Evolutionary conservation across 768 basidiomycete genomes (phyloP).

Genomic region (Boletus bicolor): DNA sequence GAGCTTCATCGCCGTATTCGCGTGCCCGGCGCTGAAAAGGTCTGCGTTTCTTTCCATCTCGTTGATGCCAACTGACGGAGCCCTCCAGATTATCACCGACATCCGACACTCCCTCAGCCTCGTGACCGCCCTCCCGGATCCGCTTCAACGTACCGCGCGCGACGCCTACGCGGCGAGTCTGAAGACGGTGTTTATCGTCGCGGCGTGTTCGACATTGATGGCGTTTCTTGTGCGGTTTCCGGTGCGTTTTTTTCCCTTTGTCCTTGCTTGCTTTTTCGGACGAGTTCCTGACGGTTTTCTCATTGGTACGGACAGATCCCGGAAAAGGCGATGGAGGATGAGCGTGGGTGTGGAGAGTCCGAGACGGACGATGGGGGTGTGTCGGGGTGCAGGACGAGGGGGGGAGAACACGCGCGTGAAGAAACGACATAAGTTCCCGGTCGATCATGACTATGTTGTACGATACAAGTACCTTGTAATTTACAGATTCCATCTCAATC

Average conservation of each 20-base stretch:
- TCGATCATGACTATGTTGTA: no score
- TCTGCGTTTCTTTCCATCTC: not conserved
- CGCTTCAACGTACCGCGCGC: slow-evolving; percentile 14
- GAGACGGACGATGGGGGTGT: not conserved
- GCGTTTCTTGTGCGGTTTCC: slow-evolving; percentile 19
- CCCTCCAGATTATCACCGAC: slow-evolving; percentile 12
- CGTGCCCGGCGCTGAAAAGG: slow-evolving; percentile 7
- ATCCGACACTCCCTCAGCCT: slow-evolving; percentile 21
- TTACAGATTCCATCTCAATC: no score
- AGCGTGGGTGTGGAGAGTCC: not conserved
- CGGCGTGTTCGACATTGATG: slow-evolving; percentile 19
- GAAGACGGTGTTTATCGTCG: slow-evolving; percentile 16
- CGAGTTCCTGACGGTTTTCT: not conserved
- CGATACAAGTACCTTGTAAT: no score
- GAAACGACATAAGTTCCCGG: no score
- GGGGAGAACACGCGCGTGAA: no score
- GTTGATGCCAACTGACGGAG: not conserved
- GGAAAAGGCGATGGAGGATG: slow-evolving; percentile 6
- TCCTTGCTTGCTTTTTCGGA: no score
- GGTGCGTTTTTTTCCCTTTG: slow-evolving; percentile 1
- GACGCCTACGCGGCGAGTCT: slow-evolving; percentile 23
- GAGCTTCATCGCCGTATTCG: slow-evolving; percentile 18
- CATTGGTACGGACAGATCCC: slow-evolving; percentile 5
- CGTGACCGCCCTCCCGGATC: slow-evolving; percentile 6
- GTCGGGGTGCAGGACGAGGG: no score